Evolutionary conservation across 2,329 filamentous ascomycete genomes (phyloP), one percentile per base, ranked within the genome.

Genomic region (Clarireedia sp.): DNA sequence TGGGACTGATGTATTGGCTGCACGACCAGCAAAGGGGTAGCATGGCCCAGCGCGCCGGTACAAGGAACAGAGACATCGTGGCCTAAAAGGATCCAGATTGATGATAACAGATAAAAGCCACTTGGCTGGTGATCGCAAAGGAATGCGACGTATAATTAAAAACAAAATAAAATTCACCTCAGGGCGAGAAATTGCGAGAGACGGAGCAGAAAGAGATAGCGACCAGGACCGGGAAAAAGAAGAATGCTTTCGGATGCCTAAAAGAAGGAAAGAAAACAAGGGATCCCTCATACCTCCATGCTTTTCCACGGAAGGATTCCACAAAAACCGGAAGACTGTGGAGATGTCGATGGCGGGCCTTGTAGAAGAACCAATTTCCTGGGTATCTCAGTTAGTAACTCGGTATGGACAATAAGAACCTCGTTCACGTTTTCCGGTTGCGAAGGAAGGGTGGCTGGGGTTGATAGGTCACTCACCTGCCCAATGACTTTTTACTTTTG

Each of bases 211-310:
- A n/a, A n/a, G n/a, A n/a, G n/a, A n/a, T n/a, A n/a, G n/a, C n/a
- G n/a, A n/a, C n/a, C n/a, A n/a, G n/a, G n/a, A n/a, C n/a, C n/a
- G 19, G 16, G 21, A 54, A 1, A 19, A 48, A 3, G 9, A 14
- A 48, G 44, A 7, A 41, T 40, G 21, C 19, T 9, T 45, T 17
- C 19, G n/a, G n/a, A 24, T 46, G 21, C 14, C n/a, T 29, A 10
- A 8, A 53, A 40, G 2, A 33, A 33, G 19, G 7, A 14, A 26
- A 33, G 19, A 29, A 38, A 17, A 26, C 17, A 51, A 47, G 16
- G 10, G 24, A 40, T 48, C 49, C 16, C 33, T 43, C 60, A 55
- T 62, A 62, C 60, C 60, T 62, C 60, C 60, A 62, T 62, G 47
- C 48, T 51, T 19, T 33, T 23, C 29, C 29, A 33, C 9, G 29